Percentiles rank a stretch among this genome's conserved stretches.
phyloP scores from a whole-genome alignment of 73 alveolate species.

The Tetrahymena borealis region DNA sequence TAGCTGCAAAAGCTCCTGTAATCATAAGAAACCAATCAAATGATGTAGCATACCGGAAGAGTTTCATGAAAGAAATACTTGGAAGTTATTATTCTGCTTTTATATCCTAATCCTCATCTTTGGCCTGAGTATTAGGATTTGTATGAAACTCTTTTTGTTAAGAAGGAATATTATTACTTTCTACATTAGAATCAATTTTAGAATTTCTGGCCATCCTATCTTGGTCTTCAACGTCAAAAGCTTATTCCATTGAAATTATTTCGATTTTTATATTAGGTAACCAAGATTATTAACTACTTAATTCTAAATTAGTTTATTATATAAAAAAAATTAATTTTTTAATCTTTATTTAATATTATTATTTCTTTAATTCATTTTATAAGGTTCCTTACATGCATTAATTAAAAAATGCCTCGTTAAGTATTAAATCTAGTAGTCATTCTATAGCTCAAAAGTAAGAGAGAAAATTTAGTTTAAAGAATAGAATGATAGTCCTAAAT shows the following conservation, averaged over 20 bases:
- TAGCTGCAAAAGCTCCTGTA: constrained; percentile 43
- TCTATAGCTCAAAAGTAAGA: not conserved
- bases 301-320: too few species aligned
- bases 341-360: not conserved
- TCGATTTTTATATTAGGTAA: not conserved
- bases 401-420: not conserved
- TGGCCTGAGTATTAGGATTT: not conserved
- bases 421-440: not conserved
- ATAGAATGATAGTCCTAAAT: not conserved
- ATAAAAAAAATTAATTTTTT: not conserved
- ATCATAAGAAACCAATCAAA: constrained; percentile 28
- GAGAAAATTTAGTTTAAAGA: not conserved
- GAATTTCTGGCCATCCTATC: not conserved
- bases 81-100: not conserved
- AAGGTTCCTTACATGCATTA: not conserved
- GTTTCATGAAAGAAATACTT: constrained; percentile 20
- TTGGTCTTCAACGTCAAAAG: not conserved
- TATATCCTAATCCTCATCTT: not conserved
- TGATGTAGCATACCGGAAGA: constrained; percentile 42
- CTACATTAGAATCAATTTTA: not conserved
- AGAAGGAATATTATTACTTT: too few species aligned
- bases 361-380: not conserved
- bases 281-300: too few species aligned
- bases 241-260: not conserved
- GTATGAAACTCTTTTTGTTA: not conserved